These are phyloP conservation scores for Mortierella sp. DNA, from an alignment of 371 early-diverging fungal species.

Conservation along the genomic window DNA sequence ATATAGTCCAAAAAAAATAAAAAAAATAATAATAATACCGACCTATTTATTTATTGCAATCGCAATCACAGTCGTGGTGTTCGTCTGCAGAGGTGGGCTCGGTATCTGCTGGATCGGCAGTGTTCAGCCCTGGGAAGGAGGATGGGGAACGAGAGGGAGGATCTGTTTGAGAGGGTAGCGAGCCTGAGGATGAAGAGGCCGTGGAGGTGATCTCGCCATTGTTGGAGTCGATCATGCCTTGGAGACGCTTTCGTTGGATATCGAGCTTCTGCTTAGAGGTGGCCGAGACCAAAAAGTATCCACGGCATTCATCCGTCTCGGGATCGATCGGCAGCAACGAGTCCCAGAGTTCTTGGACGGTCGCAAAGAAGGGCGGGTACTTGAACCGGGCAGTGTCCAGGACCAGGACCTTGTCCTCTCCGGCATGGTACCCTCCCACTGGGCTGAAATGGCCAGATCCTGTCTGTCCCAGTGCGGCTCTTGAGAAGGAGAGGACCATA, in stretches of 20 bases:
- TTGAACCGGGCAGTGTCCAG: slow-evolving; percentile 89
- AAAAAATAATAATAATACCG: too few species aligned
- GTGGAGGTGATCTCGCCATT: not conserved
- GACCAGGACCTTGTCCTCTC: slow-evolving; percentile 79
- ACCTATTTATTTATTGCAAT: not conserved
- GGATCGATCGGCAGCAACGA: slow-evolving; percentile 86
- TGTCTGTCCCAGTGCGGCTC: slow-evolving; percentile 83
- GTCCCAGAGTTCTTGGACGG: slow-evolving; percentile 77
- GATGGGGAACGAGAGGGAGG: not conserved
- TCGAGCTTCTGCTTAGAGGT: slow-evolving; percentile 34
- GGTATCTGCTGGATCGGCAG: not conserved
- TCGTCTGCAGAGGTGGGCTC: not conserved
- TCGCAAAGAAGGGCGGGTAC: slow-evolving; percentile 87
- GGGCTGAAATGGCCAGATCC: slow-evolving; percentile 80
- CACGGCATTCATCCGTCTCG: slow-evolving; percentile 85
- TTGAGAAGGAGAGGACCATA: slow-evolving; percentile 89
- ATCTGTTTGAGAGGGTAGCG: slow-evolving; percentile 14
- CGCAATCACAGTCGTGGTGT: not conserved
- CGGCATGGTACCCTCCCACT: slow-evolving; percentile 77
- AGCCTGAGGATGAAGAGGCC: slow-evolving; percentile 10
- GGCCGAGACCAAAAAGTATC: slow-evolving; percentile 81
- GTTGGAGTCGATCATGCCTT: not conserved
- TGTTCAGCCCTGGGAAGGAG: not conserved
- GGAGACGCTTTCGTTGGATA: slow-evolving; percentile 19
- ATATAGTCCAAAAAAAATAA: too few species aligned